phyloP scores from a whole-genome alignment of 2,329 filamentous ascomycete genomes.

The Teratosphaeria pseudoeucalypti region DNA sequence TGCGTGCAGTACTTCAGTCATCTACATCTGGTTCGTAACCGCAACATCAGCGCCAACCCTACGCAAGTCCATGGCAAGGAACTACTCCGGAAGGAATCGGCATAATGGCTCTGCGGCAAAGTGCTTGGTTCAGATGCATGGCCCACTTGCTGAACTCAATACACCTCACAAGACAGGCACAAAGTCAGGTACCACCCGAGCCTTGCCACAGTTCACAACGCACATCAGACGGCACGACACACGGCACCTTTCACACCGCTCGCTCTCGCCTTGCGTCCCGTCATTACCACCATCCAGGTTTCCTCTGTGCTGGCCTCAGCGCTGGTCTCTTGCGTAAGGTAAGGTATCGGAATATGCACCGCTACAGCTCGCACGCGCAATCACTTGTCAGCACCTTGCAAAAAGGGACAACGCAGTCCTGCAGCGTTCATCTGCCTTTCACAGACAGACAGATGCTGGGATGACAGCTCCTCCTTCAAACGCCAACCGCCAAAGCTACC shows the following conservation, averaged over 20 bases:
- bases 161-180: not conserved
- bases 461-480: slow-evolving; percentile 3
- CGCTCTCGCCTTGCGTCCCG: not conserved
- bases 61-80: not conserved
- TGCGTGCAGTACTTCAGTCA: too few relatives aligned
- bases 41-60: too few relatives aligned
- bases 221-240: not conserved
- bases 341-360: not conserved
- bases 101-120: not conserved
- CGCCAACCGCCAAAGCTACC: slow-evolving; percentile 1
- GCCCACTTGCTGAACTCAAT: not conserved
- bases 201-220: not conserved
- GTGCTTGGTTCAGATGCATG: not conserved
- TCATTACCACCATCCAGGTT: not conserved
- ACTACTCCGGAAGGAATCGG: not conserved
- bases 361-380: not conserved
- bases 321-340: not conserved
- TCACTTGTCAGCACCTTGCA: not conserved
- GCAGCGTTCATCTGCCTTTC: not conserved
- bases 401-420: not conserved
- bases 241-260: not conserved
- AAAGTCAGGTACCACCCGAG: not conserved
- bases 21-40: not conserved
- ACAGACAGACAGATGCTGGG: not conserved
- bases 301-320: not conserved